These are phyloP conservation scores for Cadophora sp. DNA, from an alignment of 2,329 filamentous ascomycete genomes.

Conservation along the genomic window DNA sequence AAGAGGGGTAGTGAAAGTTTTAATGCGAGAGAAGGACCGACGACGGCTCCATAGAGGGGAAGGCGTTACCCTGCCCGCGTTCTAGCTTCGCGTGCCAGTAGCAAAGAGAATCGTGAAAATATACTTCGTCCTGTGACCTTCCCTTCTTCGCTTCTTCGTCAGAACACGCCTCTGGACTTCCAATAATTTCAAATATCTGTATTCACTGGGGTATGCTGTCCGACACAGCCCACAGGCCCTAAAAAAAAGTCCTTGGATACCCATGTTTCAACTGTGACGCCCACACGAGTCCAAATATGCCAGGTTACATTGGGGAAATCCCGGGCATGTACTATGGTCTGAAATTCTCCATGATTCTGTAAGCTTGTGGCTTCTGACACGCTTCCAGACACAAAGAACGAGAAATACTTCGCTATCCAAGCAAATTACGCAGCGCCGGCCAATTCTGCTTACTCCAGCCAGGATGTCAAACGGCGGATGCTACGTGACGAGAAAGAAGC, in stretches of 20 bases:
- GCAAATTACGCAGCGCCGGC: slow-evolving; percentile 56
- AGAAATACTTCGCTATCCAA: slow-evolving; percentile 73
- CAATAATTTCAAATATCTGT: background rate
- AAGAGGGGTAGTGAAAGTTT: background rate
- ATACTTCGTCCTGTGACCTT: slow-evolving; percentile 4
- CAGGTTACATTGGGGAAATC: slow-evolving; percentile 44
- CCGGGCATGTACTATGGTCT: slow-evolving; percentile 63
- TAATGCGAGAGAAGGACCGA: slow-evolving; percentile 17
- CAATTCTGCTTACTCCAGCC: slow-evolving; percentile 60
- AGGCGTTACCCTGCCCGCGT: background rate
- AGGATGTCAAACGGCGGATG: slow-evolving; percentile 63
- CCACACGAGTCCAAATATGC: slow-evolving; percentile 5
- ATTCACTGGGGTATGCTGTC: background rate
- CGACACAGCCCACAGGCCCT: background rate
- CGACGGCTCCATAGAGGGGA: slow-evolving; percentile 20
- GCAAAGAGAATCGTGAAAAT: slow-evolving; percentile 13
- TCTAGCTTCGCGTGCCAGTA: slow-evolving; percentile 15
- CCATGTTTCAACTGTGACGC: background rate
- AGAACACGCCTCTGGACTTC: background rate
- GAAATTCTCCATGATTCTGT: background rate
- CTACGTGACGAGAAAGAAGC: slow-evolving; percentile 49
- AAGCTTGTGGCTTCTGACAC: slow-evolving; percentile 13
- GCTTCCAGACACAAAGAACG: slow-evolving; percentile 59
- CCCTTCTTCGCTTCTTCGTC: background rate
- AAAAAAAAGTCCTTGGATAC: background rate